Conservation (phyloP, 202 grass and related monocot species). For the Setaria italica region DNA sequence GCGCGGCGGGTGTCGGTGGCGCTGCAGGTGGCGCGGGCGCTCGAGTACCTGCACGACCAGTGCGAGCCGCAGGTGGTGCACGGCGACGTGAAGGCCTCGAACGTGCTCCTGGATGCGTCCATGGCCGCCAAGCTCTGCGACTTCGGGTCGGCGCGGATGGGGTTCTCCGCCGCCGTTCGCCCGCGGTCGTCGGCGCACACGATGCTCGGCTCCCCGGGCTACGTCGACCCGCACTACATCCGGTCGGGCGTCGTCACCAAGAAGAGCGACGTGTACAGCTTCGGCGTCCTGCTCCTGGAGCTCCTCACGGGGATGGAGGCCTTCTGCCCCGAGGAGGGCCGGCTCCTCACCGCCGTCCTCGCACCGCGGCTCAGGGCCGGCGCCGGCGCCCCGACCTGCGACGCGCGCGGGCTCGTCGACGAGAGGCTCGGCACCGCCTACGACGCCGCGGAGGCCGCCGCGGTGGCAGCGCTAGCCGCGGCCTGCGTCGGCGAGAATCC, state of each 20-base stretch:
- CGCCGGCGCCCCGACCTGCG: not conserved
- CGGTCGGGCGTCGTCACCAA: slow-evolving; percentile 81
- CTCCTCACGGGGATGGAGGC: slow-evolving; percentile 82
- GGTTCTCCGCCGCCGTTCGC: slow-evolving; percentile 80
- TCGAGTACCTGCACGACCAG: slow-evolving; percentile 87
- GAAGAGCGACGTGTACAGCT: slow-evolving; percentile 98
- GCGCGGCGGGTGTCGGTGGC: slow-evolving; percentile 64
- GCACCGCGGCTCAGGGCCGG: slow-evolving; percentile 47
- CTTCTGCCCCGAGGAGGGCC: slow-evolving; percentile 69
- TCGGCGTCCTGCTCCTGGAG: slow-evolving; percentile 84
- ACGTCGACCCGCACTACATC: slow-evolving; percentile 96
- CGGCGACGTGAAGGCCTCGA: slow-evolving; percentile 91
- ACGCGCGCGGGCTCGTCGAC: slow-evolving; percentile 61
- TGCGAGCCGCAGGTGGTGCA: slow-evolving; percentile 93
- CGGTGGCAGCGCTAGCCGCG: slow-evolving; percentile 53
- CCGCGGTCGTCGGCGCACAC: slow-evolving; percentile 61
- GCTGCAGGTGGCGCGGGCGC: slow-evolving; percentile 74
- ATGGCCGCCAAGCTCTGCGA: slow-evolving; percentile 88
- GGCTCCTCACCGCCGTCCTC: slow-evolving; percentile 66
- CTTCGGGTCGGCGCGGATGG: slow-evolving; percentile 85
- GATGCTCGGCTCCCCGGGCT: slow-evolving; percentile 81
- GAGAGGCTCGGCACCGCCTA: slow-evolving; percentile 63
- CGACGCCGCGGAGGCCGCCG: slow-evolving; percentile 58
- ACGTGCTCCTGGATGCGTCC: slow-evolving; percentile 78
- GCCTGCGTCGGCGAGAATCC: slow-evolving; percentile 80